Conservation (phyloP, 768 basidiomycete species). For the Hydnum rufescens region DNA sequence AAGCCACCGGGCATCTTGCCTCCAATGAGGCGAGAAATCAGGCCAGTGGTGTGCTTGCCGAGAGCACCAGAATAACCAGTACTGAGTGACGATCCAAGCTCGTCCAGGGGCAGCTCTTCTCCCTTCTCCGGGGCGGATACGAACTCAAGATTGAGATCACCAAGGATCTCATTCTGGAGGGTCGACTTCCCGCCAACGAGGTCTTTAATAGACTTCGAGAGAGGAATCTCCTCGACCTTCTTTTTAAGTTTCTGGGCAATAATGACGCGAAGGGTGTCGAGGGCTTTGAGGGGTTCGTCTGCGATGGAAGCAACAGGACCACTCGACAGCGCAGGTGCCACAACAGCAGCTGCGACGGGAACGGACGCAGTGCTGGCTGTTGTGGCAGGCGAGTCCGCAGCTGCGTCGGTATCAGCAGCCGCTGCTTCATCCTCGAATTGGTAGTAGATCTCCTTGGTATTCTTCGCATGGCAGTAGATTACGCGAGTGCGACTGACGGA, state of each 20-base stretch:
- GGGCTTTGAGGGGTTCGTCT: conserved; percentile 78
- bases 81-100: conserved; percentile 70
- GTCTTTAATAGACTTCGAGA: conserved; percentile 92
- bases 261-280: conserved; percentile 70
- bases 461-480: conserved; percentile 88
- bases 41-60: conserved; percentile 82
- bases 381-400: conserved; percentile 18
- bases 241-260: conserved; percentile 99
- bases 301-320: conserved; percentile 59
- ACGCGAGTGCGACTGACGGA: conserved; percentile 56
- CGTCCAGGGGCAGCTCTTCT: conserved; percentile 90
- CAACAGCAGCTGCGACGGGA: conserved; percentile 20
- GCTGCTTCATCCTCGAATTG: conserved; percentile 75
- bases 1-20: conserved; percentile 99
- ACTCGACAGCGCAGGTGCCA: conserved; percentile 27
- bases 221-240: conserved; percentile 66
- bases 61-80: conserved; percentile 68
- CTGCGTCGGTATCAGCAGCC: conserved; percentile 19
- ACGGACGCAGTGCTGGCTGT: conserved; percentile 24
- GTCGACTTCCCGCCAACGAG: conserved; percentile 98
- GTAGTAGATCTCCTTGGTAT: conserved; percentile 94
- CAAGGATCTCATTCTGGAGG: conserved; percentile 94
- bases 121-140: conserved; percentile 91
- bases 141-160: conserved; percentile 92
- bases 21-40: conserved; percentile 80